Evolutionary conservation across 768 basidiomycete genomes (phyloP).

Genomic region (Pholiota conissans): DNA sequence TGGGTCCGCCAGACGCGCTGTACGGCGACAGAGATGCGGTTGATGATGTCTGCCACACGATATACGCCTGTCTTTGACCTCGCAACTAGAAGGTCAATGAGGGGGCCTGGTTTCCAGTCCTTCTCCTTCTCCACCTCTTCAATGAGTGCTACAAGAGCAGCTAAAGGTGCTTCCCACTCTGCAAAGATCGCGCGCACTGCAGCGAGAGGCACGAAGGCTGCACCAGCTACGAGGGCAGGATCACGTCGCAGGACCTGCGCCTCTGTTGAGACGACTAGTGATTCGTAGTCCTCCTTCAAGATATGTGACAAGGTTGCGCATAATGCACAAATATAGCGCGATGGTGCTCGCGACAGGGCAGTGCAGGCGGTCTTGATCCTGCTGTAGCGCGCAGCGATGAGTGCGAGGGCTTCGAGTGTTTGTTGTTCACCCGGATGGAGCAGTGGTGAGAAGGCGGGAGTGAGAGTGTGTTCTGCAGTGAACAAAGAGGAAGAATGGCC

Average conservation of each 20-base stretch:
- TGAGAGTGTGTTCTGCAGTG: constrained; percentile 52
- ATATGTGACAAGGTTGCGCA: constrained; percentile 73
- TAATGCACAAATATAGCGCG: constrained; percentile 79
- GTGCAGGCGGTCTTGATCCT: constrained; percentile 62
- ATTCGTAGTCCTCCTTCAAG: constrained; percentile 78
- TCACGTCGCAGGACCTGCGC: constrained; percentile 76
- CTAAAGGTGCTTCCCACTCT: constrained; percentile 86
- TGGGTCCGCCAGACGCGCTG: constrained; percentile 84
- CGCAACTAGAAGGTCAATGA: constrained; percentile 76
- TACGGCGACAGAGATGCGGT: constrained; percentile 70
- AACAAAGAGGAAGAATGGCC: constrained; percentile 90
- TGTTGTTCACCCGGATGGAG: constrained; percentile 90
- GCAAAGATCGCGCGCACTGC: constrained; percentile 81
- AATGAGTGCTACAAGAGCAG: constrained; percentile 65
- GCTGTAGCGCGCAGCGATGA: constrained; percentile 73
- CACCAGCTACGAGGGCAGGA: constrained; percentile 71
- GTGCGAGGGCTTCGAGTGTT: constrained; percentile 76
- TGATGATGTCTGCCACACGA: constrained; percentile 70
- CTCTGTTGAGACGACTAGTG: constrained; percentile 78
- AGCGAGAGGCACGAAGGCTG: constrained; percentile 84
- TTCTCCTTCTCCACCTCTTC: constrained; percentile 56
- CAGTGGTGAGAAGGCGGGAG: constrained; percentile 65
- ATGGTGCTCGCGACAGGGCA: constrained; percentile 53
- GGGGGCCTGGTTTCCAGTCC: constrained; percentile 70
- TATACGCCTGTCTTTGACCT: constrained; percentile 80